A percentile compares a stretch with the other conserved stretches of the same genome.
phyloP scores from a whole-genome alignment of 2,329 filamentous ascomycete genomes.

The Chalaropsis ovoidea region DNA sequence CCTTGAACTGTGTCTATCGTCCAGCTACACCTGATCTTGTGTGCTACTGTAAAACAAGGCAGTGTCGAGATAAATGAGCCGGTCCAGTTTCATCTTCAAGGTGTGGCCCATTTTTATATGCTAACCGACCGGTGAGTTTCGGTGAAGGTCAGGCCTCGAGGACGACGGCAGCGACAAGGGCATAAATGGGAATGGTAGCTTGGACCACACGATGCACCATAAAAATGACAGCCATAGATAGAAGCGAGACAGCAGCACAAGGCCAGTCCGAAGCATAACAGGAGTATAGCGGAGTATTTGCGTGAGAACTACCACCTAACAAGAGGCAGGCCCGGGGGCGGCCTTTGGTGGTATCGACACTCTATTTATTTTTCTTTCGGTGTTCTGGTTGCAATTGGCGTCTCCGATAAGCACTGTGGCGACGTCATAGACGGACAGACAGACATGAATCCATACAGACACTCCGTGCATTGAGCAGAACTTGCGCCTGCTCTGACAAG shows the following conservation, averaged over 20 bases:
- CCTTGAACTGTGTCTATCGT: no score
- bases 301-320: no score
- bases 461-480: background rate
- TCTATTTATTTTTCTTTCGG: background rate
- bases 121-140: background rate
- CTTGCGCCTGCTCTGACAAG: background rate
- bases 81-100: no score
- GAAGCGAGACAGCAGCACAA: background rate
- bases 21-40: no score
- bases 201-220: background rate
- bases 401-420: background rate
- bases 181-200: background rate
- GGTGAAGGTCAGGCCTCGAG: background rate
- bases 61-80: no score
- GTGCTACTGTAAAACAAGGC: no score
- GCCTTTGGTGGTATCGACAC: background rate
- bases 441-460: background rate
- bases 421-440: constrained; percentile 5
- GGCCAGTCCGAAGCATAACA: background rate
- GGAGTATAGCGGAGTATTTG: no score
- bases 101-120: background rate
- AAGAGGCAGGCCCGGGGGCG: no score
- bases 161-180: background rate
- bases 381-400: background rate
- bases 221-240: constrained; percentile 1